Percentiles rank a stretch among this genome's conserved stretches.
These are phyloP conservation scores for Boletellus ananas DNA, from an alignment of 768 basidiomycete species.

Conservation along the genomic window DNA sequence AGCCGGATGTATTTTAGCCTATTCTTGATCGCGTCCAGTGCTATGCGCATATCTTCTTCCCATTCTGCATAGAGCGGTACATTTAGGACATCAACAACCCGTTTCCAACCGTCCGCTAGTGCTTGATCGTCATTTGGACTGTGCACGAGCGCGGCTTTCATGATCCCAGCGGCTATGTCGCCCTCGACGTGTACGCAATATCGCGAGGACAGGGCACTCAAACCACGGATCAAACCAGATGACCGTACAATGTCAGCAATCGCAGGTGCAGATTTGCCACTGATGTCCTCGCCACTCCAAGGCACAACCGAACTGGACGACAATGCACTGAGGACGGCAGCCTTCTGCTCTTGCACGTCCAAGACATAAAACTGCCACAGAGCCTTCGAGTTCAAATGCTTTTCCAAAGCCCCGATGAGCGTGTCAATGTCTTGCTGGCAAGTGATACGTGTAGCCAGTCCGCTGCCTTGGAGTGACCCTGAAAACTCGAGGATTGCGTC, in stretches of 20 bases:
- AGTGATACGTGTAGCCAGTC: conserved; percentile 67
- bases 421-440: conserved; percentile 65
- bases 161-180: conserved; percentile 65
- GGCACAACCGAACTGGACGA: conserved; percentile 35
- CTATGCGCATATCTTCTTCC: conserved; percentile 75
- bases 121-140: conserved; percentile 43
- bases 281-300: conserved; percentile 63
- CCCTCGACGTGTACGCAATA: conserved; percentile 65
- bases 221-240: conserved; percentile 53
- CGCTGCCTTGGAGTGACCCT: conserved; percentile 52
- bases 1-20: conserved; percentile 78
- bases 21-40: conserved; percentile 70
- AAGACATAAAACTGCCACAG: conserved; percentile 96
- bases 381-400: conserved; percentile 58
- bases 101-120: conserved; percentile 69
- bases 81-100: conserved; percentile 82
- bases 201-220: conserved; percentile 58
- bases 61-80: conserved; percentile 84
- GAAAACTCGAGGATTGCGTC: conserved; percentile 83
- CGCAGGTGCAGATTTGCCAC: conserved; percentile 56
- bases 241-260: conserved; percentile 61
- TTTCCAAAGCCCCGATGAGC: conserved; percentile 61
- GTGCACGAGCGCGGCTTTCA: conserved; percentile 62
- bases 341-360: conserved; percentile 60
- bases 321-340: conserved; percentile 42